Percentiles rank a stretch among this genome's conserved stretches.
Conservation (phyloP, 345 rosid genomes). For the Mercurialis annua region DNA sequence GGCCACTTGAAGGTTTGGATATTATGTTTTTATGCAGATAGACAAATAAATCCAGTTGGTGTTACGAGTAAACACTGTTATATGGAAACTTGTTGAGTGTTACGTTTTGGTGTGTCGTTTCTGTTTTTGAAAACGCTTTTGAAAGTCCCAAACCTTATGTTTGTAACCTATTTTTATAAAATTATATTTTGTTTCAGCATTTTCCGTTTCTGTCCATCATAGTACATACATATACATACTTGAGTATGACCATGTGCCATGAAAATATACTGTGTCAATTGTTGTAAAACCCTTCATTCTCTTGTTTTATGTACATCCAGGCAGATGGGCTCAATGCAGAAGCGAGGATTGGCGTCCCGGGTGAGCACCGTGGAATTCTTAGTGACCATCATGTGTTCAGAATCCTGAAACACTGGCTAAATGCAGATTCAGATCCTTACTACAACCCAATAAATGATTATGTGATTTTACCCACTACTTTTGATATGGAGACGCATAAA, state of each 20-base stretch:
- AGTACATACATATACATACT: too few relatives aligned
- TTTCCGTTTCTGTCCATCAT: too few relatives aligned
- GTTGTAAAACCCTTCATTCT: background rate
- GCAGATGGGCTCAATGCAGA: conserved; percentile 93
- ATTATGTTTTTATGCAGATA: background rate
- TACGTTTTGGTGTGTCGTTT: too few relatives aligned
- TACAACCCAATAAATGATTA: conserved; percentile 89
- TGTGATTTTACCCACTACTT: conserved; percentile 71
- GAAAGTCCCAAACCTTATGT: too few relatives aligned
- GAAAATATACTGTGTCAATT: background rate
- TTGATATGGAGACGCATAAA: conserved; percentile 53
- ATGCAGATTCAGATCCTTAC: conserved; percentile 76
- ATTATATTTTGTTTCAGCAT: too few relatives aligned
- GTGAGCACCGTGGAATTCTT: conserved; percentile 88
- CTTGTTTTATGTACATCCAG: conserved; percentile 28
- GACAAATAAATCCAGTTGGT: background rate
- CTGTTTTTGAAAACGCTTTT: too few relatives aligned
- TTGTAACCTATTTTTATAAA: too few relatives aligned
- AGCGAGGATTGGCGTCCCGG: conserved; percentile 93
- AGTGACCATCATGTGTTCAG: conserved; percentile 83
- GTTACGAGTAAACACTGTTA: too few relatives aligned
- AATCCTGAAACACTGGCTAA: conserved; percentile 84
- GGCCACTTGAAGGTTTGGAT: background rate
- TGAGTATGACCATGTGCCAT: background rate
- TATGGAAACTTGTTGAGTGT: too few relatives aligned